A percentile compares a stretch with the other conserved stretches of the same genome.
These are phyloP conservation scores for Syncephalastrum sp. DNA, from an alignment of 371 early-diverging fungal genomes.

Conservation along the genomic window DNA sequence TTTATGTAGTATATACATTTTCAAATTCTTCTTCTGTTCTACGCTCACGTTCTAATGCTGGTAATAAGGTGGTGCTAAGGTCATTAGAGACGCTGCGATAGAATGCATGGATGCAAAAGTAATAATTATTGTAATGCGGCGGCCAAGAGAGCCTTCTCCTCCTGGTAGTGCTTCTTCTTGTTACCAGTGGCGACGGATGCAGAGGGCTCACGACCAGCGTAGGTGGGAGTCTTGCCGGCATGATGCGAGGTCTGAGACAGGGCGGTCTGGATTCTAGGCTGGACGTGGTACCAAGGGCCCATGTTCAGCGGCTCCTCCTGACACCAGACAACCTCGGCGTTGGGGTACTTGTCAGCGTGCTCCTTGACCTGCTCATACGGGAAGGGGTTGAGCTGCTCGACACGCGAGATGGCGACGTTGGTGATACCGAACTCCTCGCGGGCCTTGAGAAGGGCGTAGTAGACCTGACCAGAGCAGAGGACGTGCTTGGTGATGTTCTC, in stretches of 20 bases:
- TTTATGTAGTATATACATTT: too few relatives aligned
- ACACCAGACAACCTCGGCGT: slow-evolving; percentile 87
- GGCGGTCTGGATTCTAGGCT: slow-evolving; percentile 82
- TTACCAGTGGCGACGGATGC: slow-evolving; percentile 96
- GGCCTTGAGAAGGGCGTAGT: slow-evolving; percentile 87
- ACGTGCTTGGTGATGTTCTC: slow-evolving; percentile 85
- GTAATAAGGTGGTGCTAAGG: too few relatives aligned
- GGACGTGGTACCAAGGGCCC: slow-evolving; percentile 90
- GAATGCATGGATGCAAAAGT: too few relatives aligned
- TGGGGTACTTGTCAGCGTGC: slow-evolving; percentile 87
- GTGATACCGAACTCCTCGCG: slow-evolving; percentile 84
- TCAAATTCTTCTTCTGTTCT: too few relatives aligned
- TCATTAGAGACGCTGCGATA: too few relatives aligned
- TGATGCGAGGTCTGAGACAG: slow-evolving; percentile 71
- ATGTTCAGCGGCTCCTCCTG: slow-evolving; percentile 97
- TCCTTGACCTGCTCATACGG: slow-evolving; percentile 89
- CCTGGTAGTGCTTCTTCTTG: slow-evolving; percentile 94
- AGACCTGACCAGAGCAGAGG: slow-evolving; percentile 95
- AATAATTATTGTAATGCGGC: too few relatives aligned
- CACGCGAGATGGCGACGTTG: slow-evolving; percentile 87
- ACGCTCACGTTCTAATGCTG: too few relatives aligned
- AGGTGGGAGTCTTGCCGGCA: slow-evolving; percentile 67
- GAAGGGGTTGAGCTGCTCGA: slow-evolving; percentile 96
- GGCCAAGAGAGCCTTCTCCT: slow-evolving; percentile 53
- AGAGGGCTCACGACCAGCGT: slow-evolving; percentile 90